These are phyloP conservation scores for Claviceps humidiphila DNA, from an alignment of 2,329 filamentous ascomycete genomes.

Conservation along the genomic window DNA sequence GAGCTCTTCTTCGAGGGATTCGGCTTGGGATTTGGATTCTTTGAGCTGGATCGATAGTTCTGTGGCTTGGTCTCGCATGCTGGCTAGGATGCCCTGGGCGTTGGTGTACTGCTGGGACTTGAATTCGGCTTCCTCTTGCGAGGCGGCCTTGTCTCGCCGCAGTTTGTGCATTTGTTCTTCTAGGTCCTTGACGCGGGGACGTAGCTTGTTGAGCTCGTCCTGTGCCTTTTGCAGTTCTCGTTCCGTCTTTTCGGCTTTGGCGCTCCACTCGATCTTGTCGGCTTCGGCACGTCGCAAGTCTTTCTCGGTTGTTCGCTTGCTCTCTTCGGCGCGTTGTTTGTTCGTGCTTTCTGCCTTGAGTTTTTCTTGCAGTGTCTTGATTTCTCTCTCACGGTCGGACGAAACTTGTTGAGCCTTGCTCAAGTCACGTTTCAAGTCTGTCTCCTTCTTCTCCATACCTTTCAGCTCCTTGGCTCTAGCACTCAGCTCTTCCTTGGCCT, in stretches of 20 bases:
- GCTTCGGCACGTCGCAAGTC: slow-evolving; percentile 67
- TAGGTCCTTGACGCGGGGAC: slow-evolving; percentile 47
- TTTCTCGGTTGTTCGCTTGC: slow-evolving; percentile 57
- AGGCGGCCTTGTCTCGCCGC: slow-evolving; percentile 49
- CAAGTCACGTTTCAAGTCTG: slow-evolving; percentile 66
- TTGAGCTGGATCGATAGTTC: slow-evolving; percentile 87
- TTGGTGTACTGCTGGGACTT: slow-evolving; percentile 77
- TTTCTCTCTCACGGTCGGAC: slow-evolving; percentile 62
- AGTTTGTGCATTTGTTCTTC: slow-evolving; percentile 62
- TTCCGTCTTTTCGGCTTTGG: slow-evolving; percentile 56
- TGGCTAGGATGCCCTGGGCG: slow-evolving; percentile 73
- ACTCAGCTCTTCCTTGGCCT: slow-evolving; percentile 60
- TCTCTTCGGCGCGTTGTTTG: slow-evolving; percentile 65
- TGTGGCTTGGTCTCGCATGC: slow-evolving; percentile 83
- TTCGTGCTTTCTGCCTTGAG: slow-evolving; percentile 60
- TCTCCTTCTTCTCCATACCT: slow-evolving; percentile 68
- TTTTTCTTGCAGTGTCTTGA: slow-evolving; percentile 66
- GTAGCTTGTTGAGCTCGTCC: slow-evolving; percentile 58
- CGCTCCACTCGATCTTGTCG: slow-evolving; percentile 65
- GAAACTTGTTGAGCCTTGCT: slow-evolving; percentile 55
- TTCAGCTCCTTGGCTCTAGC: slow-evolving; percentile 47
- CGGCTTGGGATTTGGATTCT: slow-evolving; percentile 68
- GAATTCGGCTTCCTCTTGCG: slow-evolving; percentile 70
- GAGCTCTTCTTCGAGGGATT: slow-evolving; percentile 84
- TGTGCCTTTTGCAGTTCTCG: slow-evolving; percentile 59